Base-by-base conservation (phyloP, 2,329 filamentous ascomycete genomes). In the Coccinonectria pachysandricola region DNA sequence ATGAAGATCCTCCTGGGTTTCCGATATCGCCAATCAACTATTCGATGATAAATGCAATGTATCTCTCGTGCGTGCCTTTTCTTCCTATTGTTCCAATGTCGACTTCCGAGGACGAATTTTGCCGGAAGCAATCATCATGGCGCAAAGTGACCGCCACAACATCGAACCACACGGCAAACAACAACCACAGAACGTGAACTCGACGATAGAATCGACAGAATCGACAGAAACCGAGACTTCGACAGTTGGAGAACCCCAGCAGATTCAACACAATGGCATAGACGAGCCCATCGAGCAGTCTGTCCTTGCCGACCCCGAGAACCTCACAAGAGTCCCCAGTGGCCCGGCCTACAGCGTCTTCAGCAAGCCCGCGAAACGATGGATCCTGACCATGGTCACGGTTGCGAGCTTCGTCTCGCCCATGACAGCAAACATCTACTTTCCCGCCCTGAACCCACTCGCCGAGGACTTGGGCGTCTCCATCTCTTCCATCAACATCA, bases 371-470 rank as follows among this genome's bases (percentile, higher is more conserved):
- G 63, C 58, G 38, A 72, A 63, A 44, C 48, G 56, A 37, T 72
- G 65, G 56, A 64, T 75, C 32, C 56, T 66, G 17, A 40, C 50
- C 25, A 65, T 75, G 62, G 64, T 68, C 28, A 60, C 62, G 17
- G 43, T 64, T 22, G 62, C 65, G 7, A 64, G 65, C 40, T 65
- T 71, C 37, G 56, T 73, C 34, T 73, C 68, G 5, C 69, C 69
- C 3, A 62, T 71, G 49, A 71, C 68, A 1, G 71, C 69, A 33
- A 75, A 74, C 39, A 68, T 77, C 23, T 73, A 64, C 41, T 60
- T 61, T 25, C 60, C 60, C 3, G 59, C 57, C 3, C 37, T 63
- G 15, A 53, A 53, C 16, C 46, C 54, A 7, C 49, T 65, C 14
- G 48, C 61, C 8, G 28, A 46, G 8, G 57, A 60, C 28, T 43